A percentile compares a stretch with the other conserved stretches of the same genome.
Conservation (phyloP, 2,329 filamentous ascomycete genomes). For the Epichloe elymi region DNA sequence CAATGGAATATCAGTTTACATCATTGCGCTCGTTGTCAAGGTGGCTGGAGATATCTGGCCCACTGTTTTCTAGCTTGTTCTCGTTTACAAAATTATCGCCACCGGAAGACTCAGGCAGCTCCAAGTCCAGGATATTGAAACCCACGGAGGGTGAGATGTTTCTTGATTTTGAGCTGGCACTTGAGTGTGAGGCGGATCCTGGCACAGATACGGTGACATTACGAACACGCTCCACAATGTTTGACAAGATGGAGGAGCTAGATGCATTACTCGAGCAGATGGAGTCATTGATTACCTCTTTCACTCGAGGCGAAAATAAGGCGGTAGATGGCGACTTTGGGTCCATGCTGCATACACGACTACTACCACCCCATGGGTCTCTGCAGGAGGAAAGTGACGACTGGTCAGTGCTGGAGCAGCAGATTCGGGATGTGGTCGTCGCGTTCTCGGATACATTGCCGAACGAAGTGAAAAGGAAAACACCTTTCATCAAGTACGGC, state of each 20-base stretch:
- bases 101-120: background rate
- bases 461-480: conserved; percentile 14
- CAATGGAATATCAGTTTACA: background rate
- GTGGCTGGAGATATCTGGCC: background rate
- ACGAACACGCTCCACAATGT: background rate
- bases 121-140: background rate
- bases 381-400: background rate
- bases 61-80: background rate
- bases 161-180: background rate
- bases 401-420: background rate
- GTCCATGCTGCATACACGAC: too few species aligned
- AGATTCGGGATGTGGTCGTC: background rate
- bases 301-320: background rate
- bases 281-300: background rate
- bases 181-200: background rate
- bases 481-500: conserved; percentile 20
- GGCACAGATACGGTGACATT: background rate
- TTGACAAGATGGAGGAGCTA: background rate
- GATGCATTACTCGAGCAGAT: background rate
- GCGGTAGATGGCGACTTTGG: background rate
- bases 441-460: background rate
- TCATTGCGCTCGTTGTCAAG: background rate
- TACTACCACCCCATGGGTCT: background rate
- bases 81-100: background rate
- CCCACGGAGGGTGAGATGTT: background rate